Conservation (phyloP, 768 basidiomycete species). For the Amanita molliuscula region DNA sequence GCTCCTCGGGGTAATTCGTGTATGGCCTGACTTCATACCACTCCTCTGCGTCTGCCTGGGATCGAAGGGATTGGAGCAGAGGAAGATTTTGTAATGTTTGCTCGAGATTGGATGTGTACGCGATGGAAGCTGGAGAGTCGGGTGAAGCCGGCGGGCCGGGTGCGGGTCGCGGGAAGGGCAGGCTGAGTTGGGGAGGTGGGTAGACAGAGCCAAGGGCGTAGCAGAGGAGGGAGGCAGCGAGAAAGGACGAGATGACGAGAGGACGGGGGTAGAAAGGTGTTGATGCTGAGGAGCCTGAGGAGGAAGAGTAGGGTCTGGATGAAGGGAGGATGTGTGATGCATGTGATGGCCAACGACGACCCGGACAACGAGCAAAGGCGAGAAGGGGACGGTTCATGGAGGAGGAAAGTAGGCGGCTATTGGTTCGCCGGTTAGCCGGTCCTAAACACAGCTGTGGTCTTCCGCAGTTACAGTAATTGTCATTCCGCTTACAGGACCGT, state of each 20-base stretch:
- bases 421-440: too few species aligned
- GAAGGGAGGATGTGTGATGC: too few species aligned
- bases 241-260: background rate
- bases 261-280: background rate
- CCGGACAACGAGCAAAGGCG: background rate
- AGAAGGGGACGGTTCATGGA: too few species aligned
- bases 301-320: background rate
- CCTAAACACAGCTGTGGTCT: too few species aligned
- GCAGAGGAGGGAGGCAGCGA: constrained; percentile 24
- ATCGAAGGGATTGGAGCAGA: constrained; percentile 39
- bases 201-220: constrained; percentile 58
- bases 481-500: too few species aligned
- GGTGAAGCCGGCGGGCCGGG: constrained; percentile 53
- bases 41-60: constrained; percentile 35
- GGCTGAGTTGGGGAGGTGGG: constrained; percentile 53
- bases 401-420: too few species aligned
- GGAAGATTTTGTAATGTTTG: constrained; percentile 54
- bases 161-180: constrained; percentile 69
- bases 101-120: constrained; percentile 55
- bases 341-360: too few species aligned
- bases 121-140: constrained; percentile 46
- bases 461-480: too few species aligned
- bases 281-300: background rate
- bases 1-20: constrained; percentile 53
- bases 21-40: constrained; percentile 83